Evolutionary conservation across 2,329 filamentous ascomycete species (phyloP).

Genomic region (Westerdykella aurantiaca): DNA sequence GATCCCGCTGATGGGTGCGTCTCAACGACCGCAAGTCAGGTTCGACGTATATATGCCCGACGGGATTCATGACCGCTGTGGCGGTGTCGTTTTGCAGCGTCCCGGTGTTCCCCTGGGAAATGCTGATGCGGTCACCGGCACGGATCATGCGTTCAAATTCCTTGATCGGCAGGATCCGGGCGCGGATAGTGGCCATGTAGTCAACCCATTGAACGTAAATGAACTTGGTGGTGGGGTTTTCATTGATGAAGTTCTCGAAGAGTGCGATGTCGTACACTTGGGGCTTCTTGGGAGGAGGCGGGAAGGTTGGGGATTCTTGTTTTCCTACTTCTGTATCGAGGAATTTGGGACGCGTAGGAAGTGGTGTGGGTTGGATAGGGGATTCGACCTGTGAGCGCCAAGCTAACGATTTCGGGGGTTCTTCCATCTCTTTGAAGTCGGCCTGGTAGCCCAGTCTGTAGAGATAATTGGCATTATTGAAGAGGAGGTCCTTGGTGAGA

Average conservation of each 20-base stretch:
- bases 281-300: constrained; percentile 24
- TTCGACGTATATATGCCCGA: constrained; percentile 61
- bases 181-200: constrained; percentile 63
- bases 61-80: constrained; percentile 50
- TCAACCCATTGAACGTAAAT: constrained; percentile 74
- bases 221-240: constrained; percentile 54
- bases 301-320: constrained; percentile 13
- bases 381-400: constrained; percentile 20
- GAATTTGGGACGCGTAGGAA: constrained; percentile 2
- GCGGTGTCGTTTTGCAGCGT: constrained; percentile 62
- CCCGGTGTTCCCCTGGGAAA: constrained; percentile 60
- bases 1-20: constrained; percentile 43
- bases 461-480: constrained; percentile 69
- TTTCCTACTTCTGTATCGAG: neutral
- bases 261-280: constrained; percentile 35
- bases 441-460: constrained; percentile 56
- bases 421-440: constrained; percentile 22
- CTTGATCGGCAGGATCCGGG: constrained; percentile 60
- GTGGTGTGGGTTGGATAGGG: constrained; percentile 7
- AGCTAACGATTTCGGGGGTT: constrained; percentile 17
- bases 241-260: constrained; percentile 46
- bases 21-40: constrained; percentile 61
- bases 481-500: constrained; percentile 63
- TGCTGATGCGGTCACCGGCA: constrained; percentile 45
- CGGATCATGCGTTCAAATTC: constrained; percentile 37